phyloP scores from a whole-genome alignment of 495 filamentous ascomycete genomes.

The Neurospora sp. region DNA sequence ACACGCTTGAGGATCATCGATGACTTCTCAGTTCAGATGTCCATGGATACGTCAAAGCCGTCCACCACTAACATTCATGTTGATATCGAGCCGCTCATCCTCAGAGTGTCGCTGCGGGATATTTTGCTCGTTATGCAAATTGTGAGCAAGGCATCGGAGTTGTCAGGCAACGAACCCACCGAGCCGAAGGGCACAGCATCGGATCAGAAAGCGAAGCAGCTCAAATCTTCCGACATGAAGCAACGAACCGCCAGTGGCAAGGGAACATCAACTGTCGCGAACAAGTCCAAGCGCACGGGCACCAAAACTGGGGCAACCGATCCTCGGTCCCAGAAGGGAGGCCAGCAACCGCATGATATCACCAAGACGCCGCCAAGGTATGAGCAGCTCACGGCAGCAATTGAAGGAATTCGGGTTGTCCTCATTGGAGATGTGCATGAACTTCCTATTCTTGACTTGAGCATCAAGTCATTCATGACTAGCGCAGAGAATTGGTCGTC shows the following conservation, averaged over 20 bases:
- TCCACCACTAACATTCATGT: conserved; percentile 69
- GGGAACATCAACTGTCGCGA: conserved; percentile 48
- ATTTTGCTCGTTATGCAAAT: conserved; percentile 92
- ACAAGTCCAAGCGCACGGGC: conserved; percentile 19
- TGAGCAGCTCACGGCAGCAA: conserved; percentile 73
- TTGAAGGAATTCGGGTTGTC: conserved; percentile 86
- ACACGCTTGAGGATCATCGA: conserved; percentile 83
- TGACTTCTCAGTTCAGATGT: conserved; percentile 85
- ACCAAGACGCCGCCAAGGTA: conserved; percentile 31
- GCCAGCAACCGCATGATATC: conserved; percentile 24
- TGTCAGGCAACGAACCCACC: conserved; percentile 52
- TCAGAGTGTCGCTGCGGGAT: conserved; percentile 85
- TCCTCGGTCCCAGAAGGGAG: conserved; percentile 3
- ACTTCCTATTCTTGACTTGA: conserved; percentile 86
- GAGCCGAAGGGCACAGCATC: conserved; percentile 24
- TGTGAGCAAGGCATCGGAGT: conserved; percentile 81
- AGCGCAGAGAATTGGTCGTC: conserved; percentile 85
- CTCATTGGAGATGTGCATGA: conserved; percentile 94
- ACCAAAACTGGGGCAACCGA: neutral
- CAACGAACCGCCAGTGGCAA: conserved; percentile 57
- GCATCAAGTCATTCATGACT: conserved; percentile 79
- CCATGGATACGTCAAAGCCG: conserved; percentile 70
- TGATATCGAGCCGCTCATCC: conserved; percentile 85
- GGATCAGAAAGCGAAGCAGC: conserved; percentile 54
- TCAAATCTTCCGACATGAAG: conserved; percentile 46